Evolutionary conservation across 768 basidiomycete species (phyloP).

Genomic region (Tylopilus vinaceipallidus): DNA sequence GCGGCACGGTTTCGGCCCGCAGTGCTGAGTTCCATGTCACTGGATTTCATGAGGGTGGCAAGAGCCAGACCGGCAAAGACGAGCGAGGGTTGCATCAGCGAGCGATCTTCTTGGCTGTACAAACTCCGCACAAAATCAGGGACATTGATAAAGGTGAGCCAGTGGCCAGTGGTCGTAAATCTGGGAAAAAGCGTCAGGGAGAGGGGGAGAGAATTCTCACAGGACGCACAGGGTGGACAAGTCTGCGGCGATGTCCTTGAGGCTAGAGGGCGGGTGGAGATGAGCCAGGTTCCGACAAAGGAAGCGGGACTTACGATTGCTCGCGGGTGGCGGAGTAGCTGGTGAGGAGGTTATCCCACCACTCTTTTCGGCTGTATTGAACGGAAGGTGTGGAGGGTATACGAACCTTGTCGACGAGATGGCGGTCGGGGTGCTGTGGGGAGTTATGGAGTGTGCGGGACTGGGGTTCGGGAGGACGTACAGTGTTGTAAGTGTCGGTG

Average conservation of each 20-base stretch:
- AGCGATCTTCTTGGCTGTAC: slow-evolving; percentile 48
- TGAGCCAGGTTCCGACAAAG: not conserved
- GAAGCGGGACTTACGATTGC: slow-evolving; percentile 37
- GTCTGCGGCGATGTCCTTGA: slow-evolving; percentile 50
- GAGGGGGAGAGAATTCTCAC: not conserved
- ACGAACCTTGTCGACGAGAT: slow-evolving; percentile 28
- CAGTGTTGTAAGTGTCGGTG: slow-evolving; percentile 25
- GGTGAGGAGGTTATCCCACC: slow-evolving; percentile 50
- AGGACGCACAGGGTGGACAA: slow-evolving; percentile 49
- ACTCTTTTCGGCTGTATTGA: slow-evolving; percentile 37
- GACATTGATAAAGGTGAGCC: slow-evolving; percentile 68
- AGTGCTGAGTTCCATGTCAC: slow-evolving; percentile 56
- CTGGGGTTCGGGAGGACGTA: slow-evolving; percentile 14
- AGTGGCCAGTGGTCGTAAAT: slow-evolving; percentile 60
- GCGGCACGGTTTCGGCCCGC: slow-evolving; percentile 58
- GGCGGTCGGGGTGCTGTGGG: slow-evolving; percentile 29
- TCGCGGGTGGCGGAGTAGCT: slow-evolving; percentile 41
- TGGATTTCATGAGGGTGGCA: slow-evolving; percentile 70
- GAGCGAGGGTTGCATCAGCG: slow-evolving; percentile 66
- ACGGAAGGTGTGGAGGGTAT: slow-evolving; percentile 27
- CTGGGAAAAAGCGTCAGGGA: slow-evolving; percentile 37
- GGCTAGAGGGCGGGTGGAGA: slow-evolving; percentile 29
- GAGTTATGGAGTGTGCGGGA: not conserved
- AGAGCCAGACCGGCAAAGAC: slow-evolving; percentile 68
- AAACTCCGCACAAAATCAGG: slow-evolving; percentile 52